These are phyloP conservation scores for Vanrija sp. DNA, from an alignment of 1,284 basidiomycete species.

Conservation along the genomic window DNA sequence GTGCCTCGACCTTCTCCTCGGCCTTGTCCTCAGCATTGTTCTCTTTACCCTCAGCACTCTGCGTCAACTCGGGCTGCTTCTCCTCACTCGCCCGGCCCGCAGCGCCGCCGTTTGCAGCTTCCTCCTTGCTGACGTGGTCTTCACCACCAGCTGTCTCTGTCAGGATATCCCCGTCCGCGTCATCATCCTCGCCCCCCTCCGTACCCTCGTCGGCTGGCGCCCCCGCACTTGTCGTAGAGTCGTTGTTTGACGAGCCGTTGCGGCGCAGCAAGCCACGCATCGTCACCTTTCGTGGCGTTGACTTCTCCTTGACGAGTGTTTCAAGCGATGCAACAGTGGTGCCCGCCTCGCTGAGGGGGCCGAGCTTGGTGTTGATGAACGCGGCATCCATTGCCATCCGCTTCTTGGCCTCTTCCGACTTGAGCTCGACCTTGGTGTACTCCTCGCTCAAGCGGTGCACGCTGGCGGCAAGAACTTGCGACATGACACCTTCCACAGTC, in stretches of 20 bases:
- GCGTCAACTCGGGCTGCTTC: not conserved
- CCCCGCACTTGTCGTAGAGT: not conserved
- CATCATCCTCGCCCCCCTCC: not conserved
- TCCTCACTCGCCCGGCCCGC: not conserved
- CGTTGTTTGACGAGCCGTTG: constrained; percentile 12
- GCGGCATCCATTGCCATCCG: constrained; percentile 72
- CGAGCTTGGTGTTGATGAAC: constrained; percentile 68
- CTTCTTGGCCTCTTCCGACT: constrained; percentile 72
- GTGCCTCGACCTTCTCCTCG: not conserved
- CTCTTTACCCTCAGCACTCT: not conserved
- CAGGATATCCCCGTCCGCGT: constrained; percentile 1
- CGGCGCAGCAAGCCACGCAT: constrained; percentile 42
- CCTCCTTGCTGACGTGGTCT: not conserved
- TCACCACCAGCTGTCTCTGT: not conserved
- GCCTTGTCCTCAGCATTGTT: not conserved
- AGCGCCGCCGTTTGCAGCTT: not conserved
- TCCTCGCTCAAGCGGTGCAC: constrained; percentile 82
- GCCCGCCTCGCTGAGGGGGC: constrained; percentile 59
- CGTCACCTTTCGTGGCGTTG: constrained; percentile 35
- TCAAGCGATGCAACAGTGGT: constrained; percentile 65
- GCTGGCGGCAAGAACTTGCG: constrained; percentile 85
- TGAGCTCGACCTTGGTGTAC: constrained; percentile 73
- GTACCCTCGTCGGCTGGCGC: not conserved
- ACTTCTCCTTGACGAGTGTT: constrained; percentile 72
- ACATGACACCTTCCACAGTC: constrained; percentile 86